Conservation (phyloP, 768 basidiomycete species). For the Amanita muscaria region DNA sequence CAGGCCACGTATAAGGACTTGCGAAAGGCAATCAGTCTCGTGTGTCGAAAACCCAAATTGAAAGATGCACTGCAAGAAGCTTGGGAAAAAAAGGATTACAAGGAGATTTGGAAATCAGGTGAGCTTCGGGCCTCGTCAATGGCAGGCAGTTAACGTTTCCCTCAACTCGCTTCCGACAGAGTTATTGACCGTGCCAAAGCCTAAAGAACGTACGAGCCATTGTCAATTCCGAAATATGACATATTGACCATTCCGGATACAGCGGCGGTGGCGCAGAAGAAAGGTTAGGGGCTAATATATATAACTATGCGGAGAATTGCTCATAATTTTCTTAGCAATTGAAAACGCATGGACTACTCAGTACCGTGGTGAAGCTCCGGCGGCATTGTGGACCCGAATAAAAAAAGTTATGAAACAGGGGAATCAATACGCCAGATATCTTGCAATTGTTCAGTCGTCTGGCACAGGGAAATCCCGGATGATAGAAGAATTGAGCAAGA, state of each 20-base stretch:
- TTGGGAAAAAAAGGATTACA: too few relatives aligned
- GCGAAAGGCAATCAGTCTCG: too few relatives aligned
- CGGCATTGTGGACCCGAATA: background rate
- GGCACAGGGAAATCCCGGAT: slow-evolving; percentile 6
- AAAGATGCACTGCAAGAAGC: too few relatives aligned
- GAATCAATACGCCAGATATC: background rate
- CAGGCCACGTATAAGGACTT: too few relatives aligned
- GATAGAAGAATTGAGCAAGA: background rate
- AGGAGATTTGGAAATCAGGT: too few relatives aligned
- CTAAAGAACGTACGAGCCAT: background rate
- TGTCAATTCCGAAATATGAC: slow-evolving; percentile 1
- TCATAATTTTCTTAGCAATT: slow-evolving; percentile 3
- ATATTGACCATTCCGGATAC: slow-evolving; percentile 2
- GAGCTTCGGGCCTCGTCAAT: background rate
- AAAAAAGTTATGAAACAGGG: background rate
- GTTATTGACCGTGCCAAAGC: slow-evolving; percentile 1
- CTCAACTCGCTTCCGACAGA: background rate
- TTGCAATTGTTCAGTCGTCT: slow-evolving; percentile 2
- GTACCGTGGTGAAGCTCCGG: slow-evolving; percentile 1
- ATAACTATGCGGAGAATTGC: background rate
- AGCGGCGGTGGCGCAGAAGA: background rate
- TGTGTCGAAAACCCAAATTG: too few relatives aligned
- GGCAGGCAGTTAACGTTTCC: background rate
- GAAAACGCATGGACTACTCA: slow-evolving; percentile 1
- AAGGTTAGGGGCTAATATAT: slow-evolving; percentile 1